phyloP scores from a whole-genome alignment of 208 protist genomes.

The Polymyxa betae region DNA sequence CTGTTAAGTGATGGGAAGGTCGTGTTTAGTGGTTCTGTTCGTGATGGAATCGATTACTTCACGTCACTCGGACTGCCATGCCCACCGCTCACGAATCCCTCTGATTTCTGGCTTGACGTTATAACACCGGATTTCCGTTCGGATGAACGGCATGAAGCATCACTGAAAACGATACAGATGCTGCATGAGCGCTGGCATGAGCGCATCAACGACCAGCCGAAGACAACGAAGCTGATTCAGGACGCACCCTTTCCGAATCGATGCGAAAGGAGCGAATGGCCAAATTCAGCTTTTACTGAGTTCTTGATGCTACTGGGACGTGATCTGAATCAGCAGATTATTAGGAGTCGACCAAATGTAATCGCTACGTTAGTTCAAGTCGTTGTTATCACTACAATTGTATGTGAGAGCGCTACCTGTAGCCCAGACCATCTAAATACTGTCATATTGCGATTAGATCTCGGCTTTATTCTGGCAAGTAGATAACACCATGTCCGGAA shows the following conservation, averaged over 20 bases:
- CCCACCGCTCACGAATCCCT: slow-evolving; percentile 2
- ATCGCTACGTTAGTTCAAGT: background rate
- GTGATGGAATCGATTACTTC: background rate
- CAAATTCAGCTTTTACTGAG: background rate
- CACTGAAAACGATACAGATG: background rate
- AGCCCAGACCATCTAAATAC: background rate
- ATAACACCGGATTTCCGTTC: slow-evolving; percentile 41
- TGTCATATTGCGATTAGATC: background rate
- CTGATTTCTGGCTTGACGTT: slow-evolving; percentile 14
- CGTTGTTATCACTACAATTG: background rate
- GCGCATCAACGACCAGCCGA: background rate
- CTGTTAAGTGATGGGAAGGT: background rate
- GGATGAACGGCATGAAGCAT: background rate
- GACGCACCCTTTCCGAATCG: background rate
- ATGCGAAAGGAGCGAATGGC: background rate
- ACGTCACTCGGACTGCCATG: background rate
- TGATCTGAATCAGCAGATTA: background rate
- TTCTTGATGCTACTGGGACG: slow-evolving; percentile 21
- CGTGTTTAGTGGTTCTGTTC: background rate
- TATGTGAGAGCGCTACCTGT: background rate
- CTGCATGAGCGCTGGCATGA: slow-evolving; percentile 7
- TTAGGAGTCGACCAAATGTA: background rate
- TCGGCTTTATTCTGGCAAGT: background rate
- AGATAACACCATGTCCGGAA: background rate
- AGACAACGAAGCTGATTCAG: background rate